Conservation (phyloP, 2,329 filamentous ascomycete species). For the Metarhizium sp. region DNA sequence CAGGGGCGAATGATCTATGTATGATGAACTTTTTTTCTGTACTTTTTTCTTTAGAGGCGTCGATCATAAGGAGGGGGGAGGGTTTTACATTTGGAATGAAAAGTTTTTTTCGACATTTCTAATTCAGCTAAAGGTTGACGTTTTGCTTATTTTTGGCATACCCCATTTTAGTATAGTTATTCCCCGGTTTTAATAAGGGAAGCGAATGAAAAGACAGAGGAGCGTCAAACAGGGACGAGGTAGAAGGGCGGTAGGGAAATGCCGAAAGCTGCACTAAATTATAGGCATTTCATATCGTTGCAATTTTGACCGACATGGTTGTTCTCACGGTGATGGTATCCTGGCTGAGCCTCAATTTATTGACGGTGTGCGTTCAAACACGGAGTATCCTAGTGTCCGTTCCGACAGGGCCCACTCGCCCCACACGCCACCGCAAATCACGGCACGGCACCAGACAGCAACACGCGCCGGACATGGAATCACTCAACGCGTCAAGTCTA, state of each 20-base stretch:
- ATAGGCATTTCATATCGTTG: too few relatives aligned
- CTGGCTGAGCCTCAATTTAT: too few relatives aligned
- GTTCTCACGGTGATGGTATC: too few relatives aligned
- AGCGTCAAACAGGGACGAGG: background rate
- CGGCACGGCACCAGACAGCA: background rate
- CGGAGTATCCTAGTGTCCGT: too few relatives aligned
- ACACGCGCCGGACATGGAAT: background rate
- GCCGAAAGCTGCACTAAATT: too few relatives aligned
- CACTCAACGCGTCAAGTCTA: background rate
- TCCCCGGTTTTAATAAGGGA: background rate
- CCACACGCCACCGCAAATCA: background rate
- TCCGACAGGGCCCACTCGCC: too few relatives aligned
- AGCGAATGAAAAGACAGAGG: background rate
- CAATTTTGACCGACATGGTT: too few relatives aligned
- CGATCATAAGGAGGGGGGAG: background rate
- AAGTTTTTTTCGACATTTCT: constrained; percentile 2
- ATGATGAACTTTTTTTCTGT: background rate
- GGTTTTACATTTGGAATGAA: background rate
- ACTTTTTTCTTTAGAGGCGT: background rate
- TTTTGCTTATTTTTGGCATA: constrained; percentile 3
- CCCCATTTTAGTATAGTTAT: background rate
- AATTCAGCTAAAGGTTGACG: background rate
- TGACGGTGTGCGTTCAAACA: too few relatives aligned
- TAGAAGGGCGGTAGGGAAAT: background rate
- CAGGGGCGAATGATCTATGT: background rate